Percentiles rank a stretch among this genome's conserved stretches.
Conservation (phyloP, 352 stramenopile genomes). For the Globisporangium irregulare region DNA sequence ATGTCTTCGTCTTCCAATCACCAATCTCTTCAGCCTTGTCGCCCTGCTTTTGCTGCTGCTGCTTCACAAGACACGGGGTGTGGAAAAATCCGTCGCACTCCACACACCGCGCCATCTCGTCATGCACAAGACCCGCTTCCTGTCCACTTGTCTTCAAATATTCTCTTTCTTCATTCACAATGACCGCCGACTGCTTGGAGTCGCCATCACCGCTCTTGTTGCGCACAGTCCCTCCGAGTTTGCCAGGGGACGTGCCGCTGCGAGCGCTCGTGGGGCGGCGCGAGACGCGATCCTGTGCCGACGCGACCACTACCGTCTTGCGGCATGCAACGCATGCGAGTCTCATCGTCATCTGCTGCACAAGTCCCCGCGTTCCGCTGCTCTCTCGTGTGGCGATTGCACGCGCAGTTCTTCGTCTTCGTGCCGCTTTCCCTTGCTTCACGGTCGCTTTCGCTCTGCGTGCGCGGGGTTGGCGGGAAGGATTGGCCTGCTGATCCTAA, state of each 20-base stretch:
- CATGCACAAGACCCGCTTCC: background rate
- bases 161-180: background rate
- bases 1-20: background rate
- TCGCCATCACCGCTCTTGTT: background rate
- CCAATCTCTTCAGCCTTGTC: background rate
- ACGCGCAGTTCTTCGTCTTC: background rate
- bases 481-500: conserved; percentile 2
- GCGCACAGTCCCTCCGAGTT: background rate
- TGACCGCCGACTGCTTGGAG: background rate
- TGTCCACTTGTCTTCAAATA: background rate
- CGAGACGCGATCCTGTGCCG: conserved; percentile 6
- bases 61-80: conserved; percentile 26
- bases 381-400: background rate
- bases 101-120: conserved; percentile 25
- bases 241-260: background rate
- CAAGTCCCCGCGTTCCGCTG: background rate
- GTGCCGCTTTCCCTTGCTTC: background rate
- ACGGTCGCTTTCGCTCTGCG: background rate
- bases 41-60: background rate
- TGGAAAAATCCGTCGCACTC: conserved; percentile 48
- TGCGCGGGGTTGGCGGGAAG: background rate
- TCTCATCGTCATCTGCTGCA: conserved; percentile 27
- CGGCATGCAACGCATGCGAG: conserved; percentile 47
- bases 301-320: conserved; percentile 15
- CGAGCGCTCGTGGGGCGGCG: background rate